phyloP scores from a whole-genome alignment of 2,329 filamentous ascomycete genomes.

The Tolypocladium cylindrosporum region DNA sequence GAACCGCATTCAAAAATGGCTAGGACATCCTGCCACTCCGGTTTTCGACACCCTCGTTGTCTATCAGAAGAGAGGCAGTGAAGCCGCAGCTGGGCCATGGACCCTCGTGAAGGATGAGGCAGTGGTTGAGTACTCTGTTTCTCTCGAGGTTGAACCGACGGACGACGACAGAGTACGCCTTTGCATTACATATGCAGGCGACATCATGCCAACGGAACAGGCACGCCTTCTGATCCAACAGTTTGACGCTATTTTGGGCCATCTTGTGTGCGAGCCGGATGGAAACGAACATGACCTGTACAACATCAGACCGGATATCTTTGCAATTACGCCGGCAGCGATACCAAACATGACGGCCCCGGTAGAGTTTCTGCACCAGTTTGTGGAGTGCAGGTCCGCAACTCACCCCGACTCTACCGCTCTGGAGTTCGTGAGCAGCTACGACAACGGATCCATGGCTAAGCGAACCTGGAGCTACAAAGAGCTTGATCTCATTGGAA shows the following conservation, averaged over 20 bases:
- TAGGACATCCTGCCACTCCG: constrained; percentile 51
- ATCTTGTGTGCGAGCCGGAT: constrained; percentile 43
- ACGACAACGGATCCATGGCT: constrained; percentile 34
- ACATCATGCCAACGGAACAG: constrained; percentile 59
- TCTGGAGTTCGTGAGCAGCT: constrained; percentile 61
- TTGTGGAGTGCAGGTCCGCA: constrained; percentile 57
- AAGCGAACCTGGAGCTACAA: constrained; percentile 60
- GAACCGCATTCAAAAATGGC: constrained; percentile 60
- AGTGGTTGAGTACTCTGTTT: constrained; percentile 67
- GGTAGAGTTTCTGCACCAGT: constrained; percentile 59
- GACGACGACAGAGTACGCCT: constrained; percentile 40
- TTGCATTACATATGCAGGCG: constrained; percentile 54
- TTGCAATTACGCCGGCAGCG: constrained; percentile 58
- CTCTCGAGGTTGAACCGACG: constrained; percentile 63
- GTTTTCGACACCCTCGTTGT: constrained; percentile 82
- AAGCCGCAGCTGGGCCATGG: constrained; percentile 37
- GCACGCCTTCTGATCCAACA: constrained; percentile 58
- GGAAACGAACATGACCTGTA: constrained; percentile 28
- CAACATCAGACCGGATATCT: constrained; percentile 25
- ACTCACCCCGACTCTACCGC: constrained; percentile 51
- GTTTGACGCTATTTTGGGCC: constrained; percentile 55
- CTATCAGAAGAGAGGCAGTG: constrained; percentile 54
- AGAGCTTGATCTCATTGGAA: constrained; percentile 62
- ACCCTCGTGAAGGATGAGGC: constrained; percentile 53
- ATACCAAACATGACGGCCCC: constrained; percentile 45